Percentiles rank a stretch among this genome's conserved stretches.
phyloP scores from a whole-genome alignment of 2,329 filamentous ascomycete genomes.

The Beauveria asiatica region DNA sequence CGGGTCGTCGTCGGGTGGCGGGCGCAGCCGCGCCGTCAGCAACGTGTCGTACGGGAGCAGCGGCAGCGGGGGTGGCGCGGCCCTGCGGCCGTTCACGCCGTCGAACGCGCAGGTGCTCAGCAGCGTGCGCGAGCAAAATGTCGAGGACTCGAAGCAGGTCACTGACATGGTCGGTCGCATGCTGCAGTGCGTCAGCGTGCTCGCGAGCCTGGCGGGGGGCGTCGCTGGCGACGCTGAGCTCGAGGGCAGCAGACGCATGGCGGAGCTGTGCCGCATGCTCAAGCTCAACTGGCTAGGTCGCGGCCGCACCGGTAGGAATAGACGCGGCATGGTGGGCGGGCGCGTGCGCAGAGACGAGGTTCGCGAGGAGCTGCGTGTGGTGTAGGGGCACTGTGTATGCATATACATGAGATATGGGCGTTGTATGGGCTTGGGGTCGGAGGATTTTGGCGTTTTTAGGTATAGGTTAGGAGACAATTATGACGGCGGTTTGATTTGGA shows the following conservation, averaged over 20 bases:
- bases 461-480: background rate
- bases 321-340: constrained; percentile 78
- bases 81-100: constrained; percentile 43
- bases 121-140: constrained; percentile 47
- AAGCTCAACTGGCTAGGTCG: constrained; percentile 96
- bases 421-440: background rate
- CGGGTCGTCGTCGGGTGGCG: constrained; percentile 36
- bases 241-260: constrained; percentile 67
- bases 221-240: constrained; percentile 55
- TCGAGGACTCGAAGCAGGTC: constrained; percentile 66
- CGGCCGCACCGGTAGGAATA: constrained; percentile 79
- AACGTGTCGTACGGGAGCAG: constrained; percentile 65
- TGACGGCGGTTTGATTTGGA: background rate
- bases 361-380: constrained; percentile 34
- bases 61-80: constrained; percentile 31
- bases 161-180: constrained; percentile 93
- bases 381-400: constrained; percentile 13
- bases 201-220: constrained; percentile 61
- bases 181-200: constrained; percentile 90
- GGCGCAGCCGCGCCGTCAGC: constrained; percentile 71
- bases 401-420: background rate
- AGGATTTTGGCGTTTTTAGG: background rate
- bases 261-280: constrained; percentile 73
- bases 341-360: constrained; percentile 39
- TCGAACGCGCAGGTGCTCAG: constrained; percentile 29